Percentiles rank a stretch among this genome's conserved stretches.
These are phyloP conservation scores for Rhizopus delemar DNA, from an alignment of 371 early-diverging fungal species.

Conservation along the genomic window DNA sequence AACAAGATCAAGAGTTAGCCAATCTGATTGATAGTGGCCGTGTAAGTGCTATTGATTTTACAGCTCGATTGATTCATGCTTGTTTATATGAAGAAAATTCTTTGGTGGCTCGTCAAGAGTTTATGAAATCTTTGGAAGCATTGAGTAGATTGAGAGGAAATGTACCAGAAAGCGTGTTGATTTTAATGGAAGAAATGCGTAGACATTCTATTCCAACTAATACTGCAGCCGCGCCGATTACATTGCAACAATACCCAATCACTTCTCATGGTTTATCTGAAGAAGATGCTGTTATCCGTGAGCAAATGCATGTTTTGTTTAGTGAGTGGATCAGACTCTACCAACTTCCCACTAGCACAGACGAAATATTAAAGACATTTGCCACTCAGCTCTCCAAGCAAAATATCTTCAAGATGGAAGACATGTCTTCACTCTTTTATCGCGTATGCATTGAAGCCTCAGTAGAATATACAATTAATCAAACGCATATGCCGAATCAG, in stretches of 20 bases:
- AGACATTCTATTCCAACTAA: conserved; percentile 15
- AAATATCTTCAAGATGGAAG: conserved; percentile 74
- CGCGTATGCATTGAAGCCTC: conserved; percentile 84
- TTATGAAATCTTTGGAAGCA: conserved; percentile 72
- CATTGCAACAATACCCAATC: conserved; percentile 3
- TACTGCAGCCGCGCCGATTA: conserved; percentile 11
- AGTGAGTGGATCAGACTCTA: conserved; percentile 90
- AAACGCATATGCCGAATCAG: conserved; percentile 51
- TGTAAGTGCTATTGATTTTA: conserved; percentile 76
- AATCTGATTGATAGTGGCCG: conserved; percentile 77
- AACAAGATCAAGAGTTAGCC: conserved; percentile 87
- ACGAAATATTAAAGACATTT: conserved; percentile 67
- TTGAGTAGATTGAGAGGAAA: conserved; percentile 68
- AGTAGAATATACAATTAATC: conserved; percentile 73
- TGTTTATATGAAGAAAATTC: conserved; percentile 66
- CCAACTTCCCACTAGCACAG: conserved; percentile 79
- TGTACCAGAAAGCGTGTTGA: conserved; percentile 62
- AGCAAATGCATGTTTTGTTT: conserved; percentile 73
- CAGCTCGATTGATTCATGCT: conserved; percentile 72
- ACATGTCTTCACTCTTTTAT: conserved; percentile 83
- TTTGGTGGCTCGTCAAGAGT: conserved; percentile 68
- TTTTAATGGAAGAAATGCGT: conserved; percentile 46
- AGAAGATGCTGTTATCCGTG: conserved; percentile 54
- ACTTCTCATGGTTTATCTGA: conserved; percentile 31
- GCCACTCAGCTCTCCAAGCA: conserved; percentile 77